phyloP scores from a whole-genome alignment of 2,329 filamentous ascomycete genomes.

The Trichoderma arundinaceum region DNA sequence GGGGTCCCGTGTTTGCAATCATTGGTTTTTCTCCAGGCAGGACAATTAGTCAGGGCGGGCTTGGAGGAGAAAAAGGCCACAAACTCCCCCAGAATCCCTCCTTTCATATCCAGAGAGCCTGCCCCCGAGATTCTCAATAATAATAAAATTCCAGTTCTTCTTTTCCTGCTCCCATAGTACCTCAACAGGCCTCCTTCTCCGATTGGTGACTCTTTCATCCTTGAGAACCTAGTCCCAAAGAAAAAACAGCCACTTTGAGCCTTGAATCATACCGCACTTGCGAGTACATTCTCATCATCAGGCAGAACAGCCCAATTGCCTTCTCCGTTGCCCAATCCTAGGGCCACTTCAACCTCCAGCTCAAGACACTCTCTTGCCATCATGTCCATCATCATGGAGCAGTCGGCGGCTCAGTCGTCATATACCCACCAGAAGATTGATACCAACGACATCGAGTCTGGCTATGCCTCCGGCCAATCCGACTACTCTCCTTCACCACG shows the following conservation, averaged over 20 bases:
- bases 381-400: constrained; percentile 46
- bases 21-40: constrained; percentile 23
- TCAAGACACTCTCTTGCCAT: constrained; percentile 15
- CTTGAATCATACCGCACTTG: background rate
- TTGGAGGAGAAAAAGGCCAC: constrained; percentile 11
- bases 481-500: constrained; percentile 47
- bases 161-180: constrained; percentile 7
- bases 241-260: constrained; percentile 5
- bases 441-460: constrained; percentile 70
- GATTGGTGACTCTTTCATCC: background rate
- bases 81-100: constrained; percentile 19
- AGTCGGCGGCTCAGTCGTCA: constrained; percentile 49
- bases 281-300: background rate
- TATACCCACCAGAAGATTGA: constrained; percentile 51
- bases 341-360: background rate
- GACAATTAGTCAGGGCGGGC: constrained; percentile 30
- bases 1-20: constrained; percentile 9
- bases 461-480: constrained; percentile 71
- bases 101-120: constrained; percentile 23
- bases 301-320: constrained; percentile 3
- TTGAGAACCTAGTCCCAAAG: constrained; percentile 8
- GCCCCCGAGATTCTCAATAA: constrained; percentile 9
- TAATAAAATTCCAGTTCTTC: constrained; percentile 9
- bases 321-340: constrained; percentile 5
- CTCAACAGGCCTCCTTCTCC: background rate